Percentiles rank a stretch among this genome's conserved stretches.
phyloP scores from a whole-genome alignment of 495 filamentous ascomycete species.

The Chaetomidium leptoderma region DNA sequence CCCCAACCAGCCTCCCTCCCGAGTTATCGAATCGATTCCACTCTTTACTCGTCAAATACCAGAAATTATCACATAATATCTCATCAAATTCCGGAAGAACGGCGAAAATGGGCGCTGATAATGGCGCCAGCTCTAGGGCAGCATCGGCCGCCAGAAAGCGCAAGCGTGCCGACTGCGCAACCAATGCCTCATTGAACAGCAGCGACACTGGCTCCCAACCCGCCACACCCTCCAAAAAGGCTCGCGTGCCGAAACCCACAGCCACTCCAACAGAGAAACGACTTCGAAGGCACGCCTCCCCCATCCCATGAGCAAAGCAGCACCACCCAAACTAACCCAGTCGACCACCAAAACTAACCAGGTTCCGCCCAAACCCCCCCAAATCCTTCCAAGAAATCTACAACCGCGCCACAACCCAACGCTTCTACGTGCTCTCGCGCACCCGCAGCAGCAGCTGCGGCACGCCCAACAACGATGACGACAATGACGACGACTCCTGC shows the following conservation, averaged over 20 bases:
- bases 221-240: neutral
- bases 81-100: no score
- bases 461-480: no score
- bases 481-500: constrained; percentile 19
- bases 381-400: constrained; percentile 35
- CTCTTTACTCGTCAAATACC: neutral
- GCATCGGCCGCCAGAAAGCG: constrained; percentile 9
- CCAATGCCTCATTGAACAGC: neutral
- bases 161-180: neutral
- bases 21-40: no score
- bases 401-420: constrained; percentile 39
- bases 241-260: neutral
- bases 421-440: constrained; percentile 42
- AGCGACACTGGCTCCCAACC: neutral
- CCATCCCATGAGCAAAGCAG: neutral
- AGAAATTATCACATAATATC: neutral
- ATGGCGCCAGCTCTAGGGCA: neutral
- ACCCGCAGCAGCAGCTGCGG: no score
- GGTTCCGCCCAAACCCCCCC: constrained; percentile 37
- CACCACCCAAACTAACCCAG: neutral
- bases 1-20: no score
- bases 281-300: constrained; percentile 18
- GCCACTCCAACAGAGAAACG: constrained; percentile 17
- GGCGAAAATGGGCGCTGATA: neutral
- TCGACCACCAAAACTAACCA: constrained; percentile 16